Base-by-base conservation (phyloP, 1,284 basidiomycete species). In the Heterobasidion irregulare region DNA sequence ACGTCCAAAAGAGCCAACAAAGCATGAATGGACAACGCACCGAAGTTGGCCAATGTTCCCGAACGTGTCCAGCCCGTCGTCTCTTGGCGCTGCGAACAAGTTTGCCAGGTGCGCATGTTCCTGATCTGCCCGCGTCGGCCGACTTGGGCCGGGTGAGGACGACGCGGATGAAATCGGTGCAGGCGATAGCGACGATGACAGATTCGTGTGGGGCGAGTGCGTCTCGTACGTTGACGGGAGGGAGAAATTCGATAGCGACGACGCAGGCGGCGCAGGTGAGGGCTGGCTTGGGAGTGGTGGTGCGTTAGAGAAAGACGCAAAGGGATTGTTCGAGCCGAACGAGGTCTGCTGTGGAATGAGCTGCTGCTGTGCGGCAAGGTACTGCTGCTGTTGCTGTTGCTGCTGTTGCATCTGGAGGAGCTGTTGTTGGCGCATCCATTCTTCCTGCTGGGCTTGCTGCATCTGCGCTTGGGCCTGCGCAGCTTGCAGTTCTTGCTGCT, bases 61-160 rank as follows among this genome's bases (percentile, higher is more conserved):
- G 67, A 98, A 98, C 46, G 94, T 95, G 72, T 98, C 94, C 68
- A 89, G 75, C 0, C 95, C 94, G 63, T 92, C 93, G 54, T 86
- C 77, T 63, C 90, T 89, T 9, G 50, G 55, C 32, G 46, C 59
- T 7, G 91, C 94, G 59, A 97, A 82, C 62, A 97, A 69, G 56
- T 72, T 76, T 5, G 93, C 93, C 54, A 98, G 79, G 50, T 85
- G 79, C 8, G 85, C 70, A 67, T 96, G 86, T 62, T 91, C 83
- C 57, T 88, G 82, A 61, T 85, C 83, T 53, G 74, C 55, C 59
- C 70, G 68, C 41, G 69, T 65, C 53, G 69, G 63, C 52, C 65
- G 66, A 59, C 53, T 64, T 65, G 66, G 60, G 62, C 59, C 55
- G 59, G 19, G 61, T 8, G 19, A 18, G 35, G 56, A 47, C 9